Base-by-base conservation (phyloP, 805 yeast genomes). In the Torulaspora maleeae region DNA sequence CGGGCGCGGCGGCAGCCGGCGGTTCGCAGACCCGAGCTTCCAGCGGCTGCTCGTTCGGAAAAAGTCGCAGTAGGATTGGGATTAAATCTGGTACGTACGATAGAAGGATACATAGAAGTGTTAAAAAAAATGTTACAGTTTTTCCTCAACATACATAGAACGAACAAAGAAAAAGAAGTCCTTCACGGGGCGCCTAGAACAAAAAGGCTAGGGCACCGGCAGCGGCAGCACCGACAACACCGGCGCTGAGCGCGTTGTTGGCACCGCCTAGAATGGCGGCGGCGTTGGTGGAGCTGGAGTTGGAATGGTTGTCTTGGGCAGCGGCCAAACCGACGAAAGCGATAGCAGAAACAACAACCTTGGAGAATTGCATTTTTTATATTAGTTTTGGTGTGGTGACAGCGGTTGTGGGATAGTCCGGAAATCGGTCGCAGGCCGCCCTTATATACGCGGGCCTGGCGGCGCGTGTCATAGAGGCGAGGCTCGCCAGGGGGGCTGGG, bases 151-250 rank as follows among this genome's bases (percentile, higher is more conserved):
- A 35, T 36, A 36, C 36, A 35, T 36, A 35, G 22, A 33, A 41
- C 44, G 44, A 41, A 41, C 44, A 41, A 41, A 35, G 27, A 16
- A 34, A 16, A 25, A 25, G 27, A 16, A 16, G n/a, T 34, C 30
- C 5, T 17, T 13, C 30, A 17, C 17, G 13, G n/a, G 16, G 17
- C 32, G 36, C 33, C 51, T 44, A 60, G 36, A 59, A 46, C 49
- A 60, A 48, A 38, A 58, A 51, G 38, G 63, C 64, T 32, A 54
- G 49, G 36, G 60, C 61, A 50, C 65, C 65, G 22, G 64, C 64
- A 4, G 57, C 52, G 15, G 58, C 64, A 16, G 60, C 64, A 48
- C 63, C 64, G 7, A 51, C 49, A 27, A 55, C 48, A 45, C 55
- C 54, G 13, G 59, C 53, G 36, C 45, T 49, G 8, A 51, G 36